A percentile compares a stretch with the other conserved stretches of the same genome.
Evolutionary conservation across 257 asterid species (phyloP).

Genomic region (Leptodermis oblonga): DNA sequence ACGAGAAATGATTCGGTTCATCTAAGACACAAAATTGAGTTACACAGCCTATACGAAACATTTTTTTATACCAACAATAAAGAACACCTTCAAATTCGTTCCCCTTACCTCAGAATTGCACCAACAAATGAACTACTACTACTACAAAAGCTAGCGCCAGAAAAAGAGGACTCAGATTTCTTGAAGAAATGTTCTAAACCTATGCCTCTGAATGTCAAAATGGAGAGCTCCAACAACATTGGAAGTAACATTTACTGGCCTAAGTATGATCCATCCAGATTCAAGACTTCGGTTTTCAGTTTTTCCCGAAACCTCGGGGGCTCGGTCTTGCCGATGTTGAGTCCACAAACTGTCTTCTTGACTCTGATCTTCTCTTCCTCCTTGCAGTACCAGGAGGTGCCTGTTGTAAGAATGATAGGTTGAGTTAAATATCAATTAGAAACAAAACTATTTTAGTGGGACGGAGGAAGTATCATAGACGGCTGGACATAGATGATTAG

Average conservation of each 20-base stretch:
- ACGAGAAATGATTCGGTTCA: too few species aligned
- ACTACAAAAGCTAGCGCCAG: background rate
- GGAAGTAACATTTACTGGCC: background rate
- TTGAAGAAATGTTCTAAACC: background rate
- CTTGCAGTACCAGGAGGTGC: slow-evolving; percentile 95
- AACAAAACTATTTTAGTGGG: too few species aligned
- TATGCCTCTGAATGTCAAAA: slow-evolving; percentile 1
- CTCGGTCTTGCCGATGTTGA: slow-evolving; percentile 47
- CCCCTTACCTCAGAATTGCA: too few species aligned
- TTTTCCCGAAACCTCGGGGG: slow-evolving; percentile 87
- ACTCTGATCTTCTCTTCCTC: slow-evolving; percentile 69
- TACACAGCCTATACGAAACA: too few species aligned
- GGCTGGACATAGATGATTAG: too few species aligned
- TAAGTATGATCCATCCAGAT: background rate
- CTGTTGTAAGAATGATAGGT: slow-evolving; percentile 34
- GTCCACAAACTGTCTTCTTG: slow-evolving; percentile 71
- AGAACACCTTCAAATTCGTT: too few species aligned
- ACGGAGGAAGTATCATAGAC: too few species aligned
- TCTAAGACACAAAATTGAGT: too few species aligned
- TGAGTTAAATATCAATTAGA: too few species aligned
- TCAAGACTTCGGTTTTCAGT: slow-evolving; percentile 14
- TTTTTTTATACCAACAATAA: too few species aligned
- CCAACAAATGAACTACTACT: too few species aligned
- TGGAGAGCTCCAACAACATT: background rate
- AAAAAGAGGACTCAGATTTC: background rate